Conservation (phyloP, 345 rosid genomes). For the Lepidium aucheri region DNA sequence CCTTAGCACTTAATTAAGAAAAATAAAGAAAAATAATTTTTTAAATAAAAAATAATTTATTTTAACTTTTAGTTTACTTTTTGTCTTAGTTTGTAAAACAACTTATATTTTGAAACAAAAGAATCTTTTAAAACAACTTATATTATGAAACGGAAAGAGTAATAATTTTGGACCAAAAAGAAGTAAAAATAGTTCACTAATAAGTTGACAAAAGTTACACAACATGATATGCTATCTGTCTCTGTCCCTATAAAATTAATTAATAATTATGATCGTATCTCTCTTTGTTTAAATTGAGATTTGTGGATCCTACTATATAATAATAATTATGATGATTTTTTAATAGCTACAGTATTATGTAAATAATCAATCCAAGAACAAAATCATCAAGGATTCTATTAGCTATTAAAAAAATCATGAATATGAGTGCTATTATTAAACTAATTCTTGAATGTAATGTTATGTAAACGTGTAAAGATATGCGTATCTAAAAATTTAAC, state of each 20-base stretch:
- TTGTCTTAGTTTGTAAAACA: no score
- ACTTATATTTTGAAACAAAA: no score
- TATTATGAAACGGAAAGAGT: no score
- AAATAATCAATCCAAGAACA: not conserved
- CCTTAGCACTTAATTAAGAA: no score
- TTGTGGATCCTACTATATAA: not conserved
- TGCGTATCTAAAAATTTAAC: slow-evolving; percentile 5
- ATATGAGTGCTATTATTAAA: slow-evolving; percentile 9
- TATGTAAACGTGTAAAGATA: slow-evolving; percentile 6
- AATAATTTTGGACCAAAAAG: not conserved
- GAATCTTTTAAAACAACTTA: no score
- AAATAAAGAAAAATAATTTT: no score
- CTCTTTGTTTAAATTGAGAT: not conserved
- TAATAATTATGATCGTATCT: not conserved
- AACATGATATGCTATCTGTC: slow-evolving; percentile 18
- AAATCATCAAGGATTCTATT: not conserved
- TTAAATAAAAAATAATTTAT: no score
- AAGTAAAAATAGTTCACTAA: not conserved
- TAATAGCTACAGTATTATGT: not conserved
- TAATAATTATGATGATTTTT: no score
- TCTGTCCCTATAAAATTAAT: not conserved
- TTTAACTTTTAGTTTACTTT: no score
- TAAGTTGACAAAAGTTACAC: slow-evolving; percentile 26
- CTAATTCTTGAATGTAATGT: not conserved
- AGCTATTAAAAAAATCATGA: not conserved